Percentiles rank a stretch among this genome's conserved stretches.
These are phyloP conservation scores for Amaranthus cruentus DNA, from an alignment of 148 eudicot genomes.

Conservation along the genomic window DNA sequence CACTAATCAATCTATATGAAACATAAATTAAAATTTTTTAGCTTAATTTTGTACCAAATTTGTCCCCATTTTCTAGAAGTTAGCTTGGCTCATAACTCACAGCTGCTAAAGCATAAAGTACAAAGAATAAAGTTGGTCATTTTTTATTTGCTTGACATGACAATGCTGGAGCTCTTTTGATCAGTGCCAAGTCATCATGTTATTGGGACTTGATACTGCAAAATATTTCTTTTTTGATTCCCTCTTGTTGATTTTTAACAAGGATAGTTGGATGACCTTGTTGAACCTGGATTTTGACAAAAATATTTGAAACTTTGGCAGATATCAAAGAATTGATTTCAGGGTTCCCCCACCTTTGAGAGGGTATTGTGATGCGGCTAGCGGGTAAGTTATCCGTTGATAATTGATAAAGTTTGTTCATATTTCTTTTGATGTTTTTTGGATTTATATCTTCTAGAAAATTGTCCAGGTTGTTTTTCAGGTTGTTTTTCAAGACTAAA, in stretches of 20 bases:
- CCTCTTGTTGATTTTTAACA: background rate
- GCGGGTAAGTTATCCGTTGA: conserved; percentile 44
- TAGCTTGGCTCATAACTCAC: background rate
- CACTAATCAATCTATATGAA: too few relatives aligned
- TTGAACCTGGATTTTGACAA: conserved; percentile 3
- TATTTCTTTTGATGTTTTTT: conserved; percentile 2
- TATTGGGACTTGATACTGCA: background rate
- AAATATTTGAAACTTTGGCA: conserved; percentile 25
- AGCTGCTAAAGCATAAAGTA: background rate
- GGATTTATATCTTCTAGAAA: background rate
- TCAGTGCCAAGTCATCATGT: background rate
- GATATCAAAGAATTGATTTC: conserved; percentile 84
- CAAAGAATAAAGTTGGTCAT: conserved; percentile 1
- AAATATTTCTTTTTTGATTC: background rate
- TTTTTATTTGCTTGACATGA: background rate
- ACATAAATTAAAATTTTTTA: too few relatives aligned
- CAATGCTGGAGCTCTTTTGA: background rate
- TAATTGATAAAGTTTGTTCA: background rate
- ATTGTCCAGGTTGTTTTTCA: conserved; percentile 1
- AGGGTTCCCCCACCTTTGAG: conserved; percentile 74
- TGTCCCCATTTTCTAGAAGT: background rate
- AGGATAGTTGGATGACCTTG: background rate
- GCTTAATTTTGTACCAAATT: too few relatives aligned
- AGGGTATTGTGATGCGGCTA: conserved; percentile 49
- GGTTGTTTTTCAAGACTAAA: background rate